Conservation (phyloP, 805 yeast genomes). For the Candida dajiaensis region DNA sequence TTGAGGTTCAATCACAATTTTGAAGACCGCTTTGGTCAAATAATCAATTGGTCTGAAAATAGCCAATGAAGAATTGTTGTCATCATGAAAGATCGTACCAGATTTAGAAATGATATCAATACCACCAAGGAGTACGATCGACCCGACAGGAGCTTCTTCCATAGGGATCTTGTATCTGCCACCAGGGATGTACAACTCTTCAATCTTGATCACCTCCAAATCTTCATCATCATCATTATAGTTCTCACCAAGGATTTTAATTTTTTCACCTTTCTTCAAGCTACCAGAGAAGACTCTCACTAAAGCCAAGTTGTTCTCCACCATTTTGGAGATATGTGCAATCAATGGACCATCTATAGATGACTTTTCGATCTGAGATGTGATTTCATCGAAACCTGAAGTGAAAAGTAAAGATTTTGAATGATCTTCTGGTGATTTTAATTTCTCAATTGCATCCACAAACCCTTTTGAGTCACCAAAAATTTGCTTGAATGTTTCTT, state of each 20-base stretch:
- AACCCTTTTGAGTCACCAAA: conserved; percentile 51
- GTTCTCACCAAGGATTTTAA: conserved; percentile 53
- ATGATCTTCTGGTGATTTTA: conserved; percentile 34
- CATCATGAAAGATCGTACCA: conserved; percentile 45
- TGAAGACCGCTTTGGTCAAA: conserved; percentile 55
- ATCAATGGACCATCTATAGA: conserved; percentile 37
- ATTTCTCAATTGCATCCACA: conserved; percentile 39
- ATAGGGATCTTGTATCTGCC: conserved; percentile 65
- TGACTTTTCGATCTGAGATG: conserved; percentile 24
- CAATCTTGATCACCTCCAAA: conserved; percentile 28
- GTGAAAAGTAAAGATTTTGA: conserved; percentile 25
- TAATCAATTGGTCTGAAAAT: conserved; percentile 39
- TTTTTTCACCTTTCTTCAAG: conserved; percentile 38
- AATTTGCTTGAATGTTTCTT: conserved; percentile 44
- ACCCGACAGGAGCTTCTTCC: conserved; percentile 52
- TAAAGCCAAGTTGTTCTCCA: conserved; percentile 51
- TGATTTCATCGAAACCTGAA: conserved; percentile 21
- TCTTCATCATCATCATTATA: conserved; percentile 50
- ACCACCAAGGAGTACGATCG: conserved; percentile 64
- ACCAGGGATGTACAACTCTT: conserved; percentile 43
- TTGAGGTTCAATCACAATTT: conserved; percentile 78
- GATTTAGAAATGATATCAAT: conserved; percentile 53
- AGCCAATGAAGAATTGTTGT: conserved; percentile 14
- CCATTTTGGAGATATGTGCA: conserved; percentile 53
- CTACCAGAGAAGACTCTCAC: conserved; percentile 62